Conservation (phyloP, 164 flowering plant species). For the Warburgia ugandensis region DNA sequence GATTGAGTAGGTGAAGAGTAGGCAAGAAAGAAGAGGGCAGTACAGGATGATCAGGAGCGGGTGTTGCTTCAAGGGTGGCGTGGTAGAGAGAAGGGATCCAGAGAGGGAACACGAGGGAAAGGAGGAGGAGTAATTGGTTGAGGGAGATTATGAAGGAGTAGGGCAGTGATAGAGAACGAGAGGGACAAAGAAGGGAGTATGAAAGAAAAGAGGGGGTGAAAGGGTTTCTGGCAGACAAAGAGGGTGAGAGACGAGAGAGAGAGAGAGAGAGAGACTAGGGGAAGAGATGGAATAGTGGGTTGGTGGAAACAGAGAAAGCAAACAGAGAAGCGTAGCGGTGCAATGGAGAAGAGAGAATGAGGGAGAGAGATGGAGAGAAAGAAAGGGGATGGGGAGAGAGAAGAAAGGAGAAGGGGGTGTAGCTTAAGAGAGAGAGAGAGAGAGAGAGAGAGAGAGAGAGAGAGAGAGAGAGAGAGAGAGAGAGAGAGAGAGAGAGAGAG, state of each 20-base stretch:
- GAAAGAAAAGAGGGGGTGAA: too few relatives aligned
- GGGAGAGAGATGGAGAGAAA: not conserved
- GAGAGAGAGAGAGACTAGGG: not conserved
- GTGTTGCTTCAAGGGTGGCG: too few relatives aligned
- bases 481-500: conserved; percentile 5
- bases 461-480: not conserved
- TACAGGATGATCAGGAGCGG: too few relatives aligned
- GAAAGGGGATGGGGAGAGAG: not conserved
- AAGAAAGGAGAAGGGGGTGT: not conserved
- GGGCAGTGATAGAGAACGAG: too few relatives aligned
- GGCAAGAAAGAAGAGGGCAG: too few relatives aligned
- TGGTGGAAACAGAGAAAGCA: not conserved
- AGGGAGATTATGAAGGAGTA: too few relatives aligned
- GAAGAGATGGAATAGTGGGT: not conserved
- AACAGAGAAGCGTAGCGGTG: not conserved
- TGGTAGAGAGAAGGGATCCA: too few relatives aligned
- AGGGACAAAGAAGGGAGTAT: too few relatives aligned
- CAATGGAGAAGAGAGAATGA: not conserved
- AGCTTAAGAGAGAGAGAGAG: conserved; percentile 2
- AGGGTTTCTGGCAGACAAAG: too few relatives aligned
- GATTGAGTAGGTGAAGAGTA: too few relatives aligned
- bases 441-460: conserved; percentile 5
- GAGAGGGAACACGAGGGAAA: too few relatives aligned
- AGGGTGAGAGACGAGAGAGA: not conserved
- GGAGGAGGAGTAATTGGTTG: too few relatives aligned